Base-by-base conservation (phyloP, 495 filamentous ascomycete species). In the Venustampulla echinocandica region DNA sequence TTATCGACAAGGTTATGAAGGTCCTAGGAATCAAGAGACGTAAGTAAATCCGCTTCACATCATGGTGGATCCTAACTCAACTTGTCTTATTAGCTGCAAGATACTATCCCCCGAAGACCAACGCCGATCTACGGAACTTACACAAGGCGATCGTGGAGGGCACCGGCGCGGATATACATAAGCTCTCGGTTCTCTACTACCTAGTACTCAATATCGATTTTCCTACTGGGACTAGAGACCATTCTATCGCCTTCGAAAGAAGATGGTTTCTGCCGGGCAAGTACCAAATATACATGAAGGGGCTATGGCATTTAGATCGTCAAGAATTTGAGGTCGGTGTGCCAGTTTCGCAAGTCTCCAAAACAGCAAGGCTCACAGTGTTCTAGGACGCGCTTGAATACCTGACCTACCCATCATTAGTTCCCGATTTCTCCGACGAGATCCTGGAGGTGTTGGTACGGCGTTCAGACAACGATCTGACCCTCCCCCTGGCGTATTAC, bases 171-270 rank as follows among this genome's bases (percentile, higher is more conserved):
- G 66, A 78, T 35, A 80, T 84, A 62, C 77, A 86, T 59, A 86
- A 88, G 61, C 77, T 85, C 55, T 83, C 84, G 10, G 70, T 88
- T 36, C 66, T 92, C 44, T 90, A 82, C 65, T 92, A 92, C 64
- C 65, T 92, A 45, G 73, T 90, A 10, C 81, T 84, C 54, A 84
- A 90, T 60, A 73, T 79, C 61, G 79, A 79, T 55, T 67, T 69
- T 32, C 55, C 71, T 5, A 61, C 61, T 19, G 57, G 57, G 18
- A 65, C 63, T n/a, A 62, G 54, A 4, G 69, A 74, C 34, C 57
- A 69, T 18, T 66, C 73, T 2, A 59, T 64, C 2, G 63, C 67
- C 6, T 54, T 59, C 20, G 57, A 25, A n/a, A n/a, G 42, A 25
- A 56, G 62, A 20, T 79, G 76, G 15, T 75, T 79, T 51, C 61